A percentile compares a stretch with the other conserved stretches of the same genome.
Conservation (phyloP, 2,329 filamentous ascomycete species). For the Diaporthe ampelina region DNA sequence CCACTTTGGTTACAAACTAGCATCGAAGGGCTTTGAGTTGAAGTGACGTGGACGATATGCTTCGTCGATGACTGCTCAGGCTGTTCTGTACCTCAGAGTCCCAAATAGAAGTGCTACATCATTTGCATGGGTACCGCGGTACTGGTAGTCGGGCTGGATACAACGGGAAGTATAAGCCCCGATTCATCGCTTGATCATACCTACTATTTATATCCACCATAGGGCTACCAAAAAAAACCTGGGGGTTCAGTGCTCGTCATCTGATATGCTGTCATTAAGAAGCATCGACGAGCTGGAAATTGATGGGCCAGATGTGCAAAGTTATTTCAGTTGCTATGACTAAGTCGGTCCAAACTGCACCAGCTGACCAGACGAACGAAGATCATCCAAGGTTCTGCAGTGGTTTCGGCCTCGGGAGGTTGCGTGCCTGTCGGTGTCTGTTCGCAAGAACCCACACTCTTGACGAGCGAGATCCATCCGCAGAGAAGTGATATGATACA, state of each 20-base stretch:
- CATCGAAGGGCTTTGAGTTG: background rate
- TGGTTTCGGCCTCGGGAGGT: background rate
- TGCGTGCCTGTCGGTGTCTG: constrained; percentile 1
- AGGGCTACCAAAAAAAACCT: background rate
- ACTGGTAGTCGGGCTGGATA: no score
- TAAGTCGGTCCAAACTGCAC: background rate
- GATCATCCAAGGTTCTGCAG: background rate
- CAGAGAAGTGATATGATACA: background rate
- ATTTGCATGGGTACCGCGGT: no score
- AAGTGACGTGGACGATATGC: background rate
- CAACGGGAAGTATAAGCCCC: background rate
- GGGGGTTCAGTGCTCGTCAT: background rate
- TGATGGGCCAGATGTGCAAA: background rate
- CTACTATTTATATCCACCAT: background rate
- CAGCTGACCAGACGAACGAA: background rate
- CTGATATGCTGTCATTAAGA: background rate
- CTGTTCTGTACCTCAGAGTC: background rate
- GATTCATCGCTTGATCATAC: no score
- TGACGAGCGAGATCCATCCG: background rate
- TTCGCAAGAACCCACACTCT: constrained; percentile 4
- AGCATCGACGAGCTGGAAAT: background rate
- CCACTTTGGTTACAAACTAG: background rate
- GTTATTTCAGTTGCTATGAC: background rate
- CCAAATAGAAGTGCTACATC: background rate
- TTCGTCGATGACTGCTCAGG: background rate